Percentiles rank a stretch among this genome's conserved stretches.
These are phyloP conservation scores for Beta lomatogona DNA, from an alignment of 179 eudicot species.

Conservation along the genomic window DNA sequence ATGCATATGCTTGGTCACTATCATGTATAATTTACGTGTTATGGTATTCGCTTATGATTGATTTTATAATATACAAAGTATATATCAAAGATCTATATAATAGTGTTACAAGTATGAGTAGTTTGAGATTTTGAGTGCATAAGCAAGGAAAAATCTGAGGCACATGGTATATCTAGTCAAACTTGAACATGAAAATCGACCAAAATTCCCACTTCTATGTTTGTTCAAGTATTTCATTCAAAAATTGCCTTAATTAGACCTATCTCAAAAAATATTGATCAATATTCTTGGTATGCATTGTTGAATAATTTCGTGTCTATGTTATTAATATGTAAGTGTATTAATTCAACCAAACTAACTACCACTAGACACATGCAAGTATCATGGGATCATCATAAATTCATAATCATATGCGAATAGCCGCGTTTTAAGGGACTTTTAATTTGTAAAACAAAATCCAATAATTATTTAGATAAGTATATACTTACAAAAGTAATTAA, in stretches of 20 bases:
- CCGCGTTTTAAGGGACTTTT: constrained; percentile 35
- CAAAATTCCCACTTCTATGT: constrained; percentile 33
- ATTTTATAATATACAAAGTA: background rate
- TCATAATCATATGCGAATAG: constrained; percentile 31
- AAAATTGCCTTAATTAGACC: background rate
- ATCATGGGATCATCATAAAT: constrained; percentile 38
- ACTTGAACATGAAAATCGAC: constrained; percentile 34
- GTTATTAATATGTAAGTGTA: background rate
- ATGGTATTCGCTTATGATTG: constrained; percentile 11
- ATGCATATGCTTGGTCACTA: constrained; percentile 29
- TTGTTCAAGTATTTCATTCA: constrained; percentile 6
- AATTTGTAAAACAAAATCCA: background rate
- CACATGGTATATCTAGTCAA: constrained; percentile 36
- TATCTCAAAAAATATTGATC: background rate
- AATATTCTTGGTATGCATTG: background rate
- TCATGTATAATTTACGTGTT: constrained; percentile 4
- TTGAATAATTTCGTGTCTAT: too few relatives aligned
- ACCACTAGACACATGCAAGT: constrained; percentile 38
- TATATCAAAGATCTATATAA: background rate
- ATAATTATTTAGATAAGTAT: background rate
- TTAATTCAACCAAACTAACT: constrained; percentile 26
- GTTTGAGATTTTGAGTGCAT: constrained; percentile 1
- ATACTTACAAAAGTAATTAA: background rate
- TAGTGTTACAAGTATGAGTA: constrained; percentile 11
- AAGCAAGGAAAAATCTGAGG: constrained; percentile 22